Percentiles rank a stretch among this genome's conserved stretches.
phyloP scores from a whole-genome alignment of 2,329 filamentous ascomycete genomes.

The Colletotrichum tamarilloi region DNA sequence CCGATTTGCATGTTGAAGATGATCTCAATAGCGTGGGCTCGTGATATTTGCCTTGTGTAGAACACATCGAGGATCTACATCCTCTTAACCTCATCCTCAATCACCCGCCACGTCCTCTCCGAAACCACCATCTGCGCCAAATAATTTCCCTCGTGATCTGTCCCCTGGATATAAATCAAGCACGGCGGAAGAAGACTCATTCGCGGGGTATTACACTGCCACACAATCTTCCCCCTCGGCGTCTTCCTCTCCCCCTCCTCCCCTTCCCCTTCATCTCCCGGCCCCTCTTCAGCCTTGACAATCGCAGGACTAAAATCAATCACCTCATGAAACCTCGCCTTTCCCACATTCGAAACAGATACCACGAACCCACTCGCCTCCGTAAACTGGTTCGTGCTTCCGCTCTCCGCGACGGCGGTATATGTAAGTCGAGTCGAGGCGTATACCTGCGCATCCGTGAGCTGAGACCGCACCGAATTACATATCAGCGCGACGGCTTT shows the following conservation, averaged over 20 bases:
- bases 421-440: constrained; percentile 22
- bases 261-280: not conserved
- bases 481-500: constrained; percentile 12
- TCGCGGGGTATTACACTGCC: constrained; percentile 25
- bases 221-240: constrained; percentile 24
- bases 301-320: constrained; percentile 29
- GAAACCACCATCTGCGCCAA: constrained; percentile 27
- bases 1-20: not conserved
- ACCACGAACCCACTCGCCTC: constrained; percentile 26
- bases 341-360: constrained; percentile 19
- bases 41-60: too few relatives aligned
- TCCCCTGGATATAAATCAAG: constrained; percentile 23
- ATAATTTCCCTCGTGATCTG: constrained; percentile 25
- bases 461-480: constrained; percentile 8
- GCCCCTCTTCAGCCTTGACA: not conserved
- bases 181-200: constrained; percentile 24
- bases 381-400: constrained; percentile 27
- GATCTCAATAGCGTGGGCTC: rapidly evolving
- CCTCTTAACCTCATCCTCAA: not conserved
- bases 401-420: constrained; percentile 24
- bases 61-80: not conserved
- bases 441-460: constrained; percentile 22
- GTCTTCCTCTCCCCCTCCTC: not conserved
- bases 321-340: constrained; percentile 29
- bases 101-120: constrained; percentile 13